A percentile compares a stretch with the other conserved stretches of the same genome.
These are phyloP conservation scores for Boletus edulis DNA, from an alignment of 768 basidiomycete species.

Conservation along the genomic window DNA sequence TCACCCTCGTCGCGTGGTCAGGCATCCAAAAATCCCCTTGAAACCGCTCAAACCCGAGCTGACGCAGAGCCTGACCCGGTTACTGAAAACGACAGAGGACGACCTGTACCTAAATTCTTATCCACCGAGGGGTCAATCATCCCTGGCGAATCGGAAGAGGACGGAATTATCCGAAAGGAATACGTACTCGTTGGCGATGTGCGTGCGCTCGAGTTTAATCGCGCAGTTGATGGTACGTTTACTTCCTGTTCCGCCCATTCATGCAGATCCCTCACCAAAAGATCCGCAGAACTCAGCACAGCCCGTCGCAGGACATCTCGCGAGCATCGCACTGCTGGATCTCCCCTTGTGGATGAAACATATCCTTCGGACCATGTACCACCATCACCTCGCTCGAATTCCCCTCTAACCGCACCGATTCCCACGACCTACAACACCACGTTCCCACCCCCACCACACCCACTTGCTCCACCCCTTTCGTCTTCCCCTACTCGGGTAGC, in stretches of 20 bases:
- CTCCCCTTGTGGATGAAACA: slow-evolving; percentile 48
- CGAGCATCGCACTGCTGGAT: slow-evolving; percentile 51
- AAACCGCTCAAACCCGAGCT: slow-evolving; percentile 13
- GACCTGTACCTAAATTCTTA: slow-evolving; percentile 24
- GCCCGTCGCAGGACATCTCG: slow-evolving; percentile 58
- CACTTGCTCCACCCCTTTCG: slow-evolving; percentile 52
- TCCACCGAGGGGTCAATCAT: slow-evolving; percentile 66
- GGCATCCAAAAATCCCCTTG: slow-evolving; percentile 7
- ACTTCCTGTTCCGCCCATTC: background rate
- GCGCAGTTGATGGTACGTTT: slow-evolving; percentile 80
- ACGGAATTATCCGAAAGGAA: slow-evolving; percentile 75
- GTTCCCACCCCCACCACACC: slow-evolving; percentile 64
- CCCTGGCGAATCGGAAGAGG: slow-evolving; percentile 83
- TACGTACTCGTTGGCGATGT: slow-evolving; percentile 94
- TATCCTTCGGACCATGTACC: slow-evolving; percentile 35
- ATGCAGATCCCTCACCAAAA: slow-evolving; percentile 9
- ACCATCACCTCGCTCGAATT: slow-evolving; percentile 21
- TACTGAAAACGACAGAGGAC: slow-evolving; percentile 12
- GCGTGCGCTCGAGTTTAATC: slow-evolving; percentile 88
- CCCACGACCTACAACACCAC: slow-evolving; percentile 42
- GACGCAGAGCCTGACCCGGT: slow-evolving; percentile 9
- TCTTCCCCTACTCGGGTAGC: slow-evolving; percentile 68
- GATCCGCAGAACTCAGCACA: slow-evolving; percentile 55
- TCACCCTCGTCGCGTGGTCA: slow-evolving; percentile 19
- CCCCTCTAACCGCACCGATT: slow-evolving; percentile 22